Evolutionary conservation across 352 stramenopile genomes (phyloP).

Genomic region (Aphanomyces stellatus): DNA sequence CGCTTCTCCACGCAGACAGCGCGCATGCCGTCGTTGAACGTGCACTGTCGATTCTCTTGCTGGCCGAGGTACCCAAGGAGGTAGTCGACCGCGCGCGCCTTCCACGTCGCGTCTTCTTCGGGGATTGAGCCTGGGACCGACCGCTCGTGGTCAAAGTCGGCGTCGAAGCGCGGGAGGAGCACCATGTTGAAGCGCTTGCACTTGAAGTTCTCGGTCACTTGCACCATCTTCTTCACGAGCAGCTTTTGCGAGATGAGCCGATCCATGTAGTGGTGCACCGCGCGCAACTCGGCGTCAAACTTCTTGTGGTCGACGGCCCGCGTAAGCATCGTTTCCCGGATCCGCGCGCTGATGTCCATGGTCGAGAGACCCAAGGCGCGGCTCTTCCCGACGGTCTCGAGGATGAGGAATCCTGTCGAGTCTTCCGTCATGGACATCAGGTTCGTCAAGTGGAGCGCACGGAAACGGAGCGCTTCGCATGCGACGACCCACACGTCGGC

Average conservation of each 20-base stretch:
- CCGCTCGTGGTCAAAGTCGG: not conserved
- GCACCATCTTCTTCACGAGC: conserved; percentile 17
- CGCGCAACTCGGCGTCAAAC: conserved; percentile 8
- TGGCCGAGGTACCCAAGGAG: not conserved
- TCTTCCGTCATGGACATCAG: not conserved
- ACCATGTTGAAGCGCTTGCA: conserved; percentile 14
- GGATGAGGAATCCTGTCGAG: not conserved
- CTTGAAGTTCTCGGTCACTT: not conserved
- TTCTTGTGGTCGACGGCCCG: not conserved
- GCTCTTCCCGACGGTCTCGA: conserved; percentile 5
- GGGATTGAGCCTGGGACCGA: not conserved
- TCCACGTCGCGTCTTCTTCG: conserved; percentile 5
- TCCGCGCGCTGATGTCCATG: conserved; percentile 5
- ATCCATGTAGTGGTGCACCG: conserved; percentile 12
- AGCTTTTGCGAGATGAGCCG: conserved; percentile 8
- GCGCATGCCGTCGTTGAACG: not conserved
- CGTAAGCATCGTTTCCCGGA: not conserved
- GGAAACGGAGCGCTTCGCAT: not conserved
- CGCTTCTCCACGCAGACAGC: not conserved
- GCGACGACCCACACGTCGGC: not conserved
- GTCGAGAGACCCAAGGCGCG: not conserved
- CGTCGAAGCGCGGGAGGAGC: not conserved
- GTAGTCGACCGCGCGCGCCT: not conserved
- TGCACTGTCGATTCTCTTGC: not conserved
- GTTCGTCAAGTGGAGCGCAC: not conserved